Evolutionary conservation across 176 grass and related monocot species (phyloP).

Genomic region (bread wheat (Triticum aestivum)): IWGSC_CS_RefSeq_v2.1 NC_057794.1:595706493-595706992

Average conservation of each 20-base stretch:
- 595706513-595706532: not conserved
- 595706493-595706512: not conserved
- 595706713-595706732: constrained; percentile 11
- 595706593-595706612: not conserved
- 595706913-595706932: constrained; percentile 37
- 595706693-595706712: not conserved
- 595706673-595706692: not conserved
- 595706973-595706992: constrained; percentile 93
- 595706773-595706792: not conserved
- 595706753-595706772: not conserved
- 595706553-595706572: not conserved
- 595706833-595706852: no score
- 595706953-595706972: constrained; percentile 85
- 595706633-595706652: not conserved
- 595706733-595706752: constrained; percentile 26
- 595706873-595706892: not conserved
- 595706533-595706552: not conserved
- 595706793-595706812: not conserved
- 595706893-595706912: not conserved
- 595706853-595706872: not conserved
- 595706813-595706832: no score
- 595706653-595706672: not conserved
- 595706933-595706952: constrained; percentile 75
- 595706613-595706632: not conserved
- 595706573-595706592: not conserved